Conservation (phyloP, 148 eudicot species). For the Bassia scoparia region DNA sequence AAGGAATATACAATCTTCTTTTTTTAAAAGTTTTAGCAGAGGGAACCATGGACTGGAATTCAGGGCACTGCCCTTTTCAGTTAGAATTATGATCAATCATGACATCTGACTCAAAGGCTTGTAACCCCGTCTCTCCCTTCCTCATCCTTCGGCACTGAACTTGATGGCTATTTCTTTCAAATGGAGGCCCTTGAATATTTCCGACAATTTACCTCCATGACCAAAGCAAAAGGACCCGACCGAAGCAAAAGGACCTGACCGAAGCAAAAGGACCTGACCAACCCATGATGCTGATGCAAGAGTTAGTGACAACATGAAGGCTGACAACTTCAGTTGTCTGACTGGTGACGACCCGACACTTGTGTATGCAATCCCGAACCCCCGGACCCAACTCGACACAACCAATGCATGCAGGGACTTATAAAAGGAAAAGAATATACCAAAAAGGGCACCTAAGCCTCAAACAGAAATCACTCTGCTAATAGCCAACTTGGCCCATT, state of each 20-base stretch:
- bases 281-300: constrained; percentile 46
- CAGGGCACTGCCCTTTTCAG: background rate
- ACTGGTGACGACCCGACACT: constrained; percentile 57
- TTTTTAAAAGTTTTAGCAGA: constrained; percentile 14
- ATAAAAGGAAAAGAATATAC: constrained; percentile 45
- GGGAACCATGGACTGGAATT: constrained; percentile 19
- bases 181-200: constrained; percentile 8
- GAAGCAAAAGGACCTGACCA: constrained; percentile 30
- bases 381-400: constrained; percentile 51
- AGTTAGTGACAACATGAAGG: constrained; percentile 57
- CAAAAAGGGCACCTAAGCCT: constrained; percentile 37
- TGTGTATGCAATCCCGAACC: constrained; percentile 55
- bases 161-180: constrained; percentile 15
- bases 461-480: constrained; percentile 70
- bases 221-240: constrained; percentile 27
- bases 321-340: constrained; percentile 56
- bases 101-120: constrained; percentile 17
- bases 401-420: constrained; percentile 83
- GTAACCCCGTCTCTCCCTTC: constrained; percentile 1
- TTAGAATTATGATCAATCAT: constrained; percentile 8
- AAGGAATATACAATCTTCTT: background rate
- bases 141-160: constrained; percentile 16
- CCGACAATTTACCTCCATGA: constrained; percentile 15
- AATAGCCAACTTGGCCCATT: constrained; percentile 88
- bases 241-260: too few species aligned